phyloP scores from a whole-genome alignment of 2,329 filamentous ascomycete species.

The Epichloe baconii region DNA sequence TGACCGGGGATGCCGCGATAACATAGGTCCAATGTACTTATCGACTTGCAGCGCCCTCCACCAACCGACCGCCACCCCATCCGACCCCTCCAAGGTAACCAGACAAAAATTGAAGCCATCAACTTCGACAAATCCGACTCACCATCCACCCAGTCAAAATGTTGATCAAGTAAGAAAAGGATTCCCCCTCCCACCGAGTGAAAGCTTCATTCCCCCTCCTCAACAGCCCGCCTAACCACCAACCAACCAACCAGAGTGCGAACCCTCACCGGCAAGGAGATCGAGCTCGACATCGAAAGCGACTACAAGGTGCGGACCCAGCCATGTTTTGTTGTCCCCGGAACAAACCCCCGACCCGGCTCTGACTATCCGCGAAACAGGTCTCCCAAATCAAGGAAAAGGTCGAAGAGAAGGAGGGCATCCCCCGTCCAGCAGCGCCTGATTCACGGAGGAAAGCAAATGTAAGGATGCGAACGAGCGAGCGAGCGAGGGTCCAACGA shows the following conservation, averaged over 20 bases:
- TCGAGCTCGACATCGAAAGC: conserved; percentile 92
- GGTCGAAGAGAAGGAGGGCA: conserved; percentile 98
- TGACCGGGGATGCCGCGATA: too few species aligned
- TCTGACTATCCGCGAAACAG: conserved; percentile 28
- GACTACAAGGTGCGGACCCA: conserved; percentile 64
- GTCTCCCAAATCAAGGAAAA: conserved; percentile 96
- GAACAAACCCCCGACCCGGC: not conserved
- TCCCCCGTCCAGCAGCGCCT: conserved; percentile 93
- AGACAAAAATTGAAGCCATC: not conserved
- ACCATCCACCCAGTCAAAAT: conserved; percentile 14
- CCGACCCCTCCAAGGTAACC: not conserved
- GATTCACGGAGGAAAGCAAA: conserved; percentile 96
- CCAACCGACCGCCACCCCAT: not conserved
- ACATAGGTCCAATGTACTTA: too few species aligned
- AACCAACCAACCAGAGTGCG: conserved; percentile 54
- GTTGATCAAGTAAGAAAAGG: conserved; percentile 35
- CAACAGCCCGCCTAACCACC: not conserved
- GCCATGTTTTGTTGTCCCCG: too few species aligned
- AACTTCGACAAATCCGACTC: not conserved
- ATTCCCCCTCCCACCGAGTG: too few species aligned
- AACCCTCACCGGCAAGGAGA: conserved; percentile 96
- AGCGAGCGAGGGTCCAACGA: not conserved
- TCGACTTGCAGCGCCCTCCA: not conserved
- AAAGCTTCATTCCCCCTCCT: not conserved
- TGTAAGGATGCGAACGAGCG: conserved; percentile 42